A percentile compares a stretch with the other conserved stretches of the same genome.
These are phyloP conservation scores for Ogataea degrootiae DNA, from an alignment of 805 yeast species.

Conservation along the genomic window DNA sequence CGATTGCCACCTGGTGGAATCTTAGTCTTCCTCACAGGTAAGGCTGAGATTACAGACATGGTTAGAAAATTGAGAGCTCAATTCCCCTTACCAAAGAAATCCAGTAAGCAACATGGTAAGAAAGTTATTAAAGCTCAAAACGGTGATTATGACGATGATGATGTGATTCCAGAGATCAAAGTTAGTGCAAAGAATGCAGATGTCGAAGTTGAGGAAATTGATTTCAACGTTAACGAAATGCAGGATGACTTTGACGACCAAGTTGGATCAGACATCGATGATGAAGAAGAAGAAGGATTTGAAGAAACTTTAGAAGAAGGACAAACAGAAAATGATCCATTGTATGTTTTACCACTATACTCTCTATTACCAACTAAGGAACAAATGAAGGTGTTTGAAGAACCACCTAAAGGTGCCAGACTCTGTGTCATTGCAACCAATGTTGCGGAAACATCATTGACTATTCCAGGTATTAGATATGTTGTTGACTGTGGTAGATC, in stretches of 20 bases:
- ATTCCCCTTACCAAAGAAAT: conserved; percentile 50
- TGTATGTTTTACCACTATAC: conserved; percentile 87
- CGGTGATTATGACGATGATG: conserved; percentile 23
- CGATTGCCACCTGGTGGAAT: conserved; percentile 92
- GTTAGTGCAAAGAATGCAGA: conserved; percentile 58
- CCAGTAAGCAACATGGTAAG: conserved; percentile 3
- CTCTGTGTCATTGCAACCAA: conserved; percentile 93
- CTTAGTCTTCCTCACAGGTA: conserved; percentile 88
- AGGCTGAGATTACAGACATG: conserved; percentile 77
- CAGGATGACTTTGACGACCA: conserved; percentile 38
- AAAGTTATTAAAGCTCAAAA: not conserved
- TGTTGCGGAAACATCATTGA: conserved; percentile 95
- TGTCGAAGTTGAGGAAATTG: conserved; percentile 85
- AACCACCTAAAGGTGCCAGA: conserved; percentile 81
- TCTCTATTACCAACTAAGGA: conserved; percentile 91
- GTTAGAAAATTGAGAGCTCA: conserved; percentile 65
- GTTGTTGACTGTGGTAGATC: conserved; percentile 95
- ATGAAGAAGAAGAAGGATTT: conserved; percentile 58
- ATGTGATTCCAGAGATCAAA: conserved; percentile 39
- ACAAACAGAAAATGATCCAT: conserved; percentile 69
- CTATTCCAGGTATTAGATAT: conserved; percentile 92
- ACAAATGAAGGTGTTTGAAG: conserved; percentile 87
- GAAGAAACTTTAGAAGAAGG: conserved; percentile 70
- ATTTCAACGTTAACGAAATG: conserved; percentile 42
- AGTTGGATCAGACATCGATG: conserved; percentile 46